These are phyloP conservation scores for Discostella stelligera DNA, from an alignment of 352 stramenopile species.

Conservation along the genomic window DNA sequence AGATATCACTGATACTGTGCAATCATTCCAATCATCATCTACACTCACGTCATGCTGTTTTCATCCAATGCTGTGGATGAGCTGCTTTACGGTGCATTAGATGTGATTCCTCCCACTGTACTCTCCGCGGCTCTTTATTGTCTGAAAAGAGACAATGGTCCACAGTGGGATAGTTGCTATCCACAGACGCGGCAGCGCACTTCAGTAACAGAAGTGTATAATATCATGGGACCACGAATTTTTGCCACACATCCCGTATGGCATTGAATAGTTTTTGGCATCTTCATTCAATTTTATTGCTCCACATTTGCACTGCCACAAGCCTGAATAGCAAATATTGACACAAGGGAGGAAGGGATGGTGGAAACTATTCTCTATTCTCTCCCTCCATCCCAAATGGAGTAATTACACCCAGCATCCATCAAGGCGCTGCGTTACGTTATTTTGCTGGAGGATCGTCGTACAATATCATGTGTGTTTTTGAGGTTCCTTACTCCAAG, in stretches of 20 bases:
- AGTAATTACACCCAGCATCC: slow-evolving; percentile 13
- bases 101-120: too few relatives aligned
- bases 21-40: too few relatives aligned
- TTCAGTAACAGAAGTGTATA: background rate
- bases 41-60: too few relatives aligned
- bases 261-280: background rate
- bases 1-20: too few relatives aligned
- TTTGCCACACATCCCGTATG: slow-evolving; percentile 5
- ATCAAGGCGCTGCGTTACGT: slow-evolving; percentile 21
- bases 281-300: background rate
- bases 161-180: too few relatives aligned
- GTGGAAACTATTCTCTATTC: background rate
- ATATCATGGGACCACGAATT: background rate
- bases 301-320: background rate
- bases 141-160: too few relatives aligned
- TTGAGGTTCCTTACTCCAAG: slow-evolving; percentile 25
- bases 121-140: too few relatives aligned
- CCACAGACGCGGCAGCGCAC: too few relatives aligned
- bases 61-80: too few relatives aligned
- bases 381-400: slow-evolving; percentile 28
- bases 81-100: too few relatives aligned
- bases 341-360: background rate
- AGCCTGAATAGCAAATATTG: background rate
- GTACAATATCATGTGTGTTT: slow-evolving; percentile 18
- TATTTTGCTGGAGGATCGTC: too few relatives aligned